Evolutionary conservation across 176 grass and related monocot genomes (phyloP).

Genomic region (Musa schizocarpa): DNA sequence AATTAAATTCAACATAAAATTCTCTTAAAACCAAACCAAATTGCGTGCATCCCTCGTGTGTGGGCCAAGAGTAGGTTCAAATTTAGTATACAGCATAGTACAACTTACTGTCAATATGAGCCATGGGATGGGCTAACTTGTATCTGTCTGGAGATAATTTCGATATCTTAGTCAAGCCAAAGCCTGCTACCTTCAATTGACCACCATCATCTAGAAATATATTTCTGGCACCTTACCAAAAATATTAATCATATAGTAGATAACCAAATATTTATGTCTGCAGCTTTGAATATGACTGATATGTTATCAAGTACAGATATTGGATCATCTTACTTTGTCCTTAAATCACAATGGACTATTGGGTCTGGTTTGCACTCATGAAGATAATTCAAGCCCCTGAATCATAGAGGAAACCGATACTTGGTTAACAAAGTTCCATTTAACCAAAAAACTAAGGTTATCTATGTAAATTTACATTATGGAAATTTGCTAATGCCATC

Average conservation of each 20-base stretch:
- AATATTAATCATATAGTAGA: conserved; percentile 37
- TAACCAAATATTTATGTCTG: not conserved
- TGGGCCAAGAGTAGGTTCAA: not conserved
- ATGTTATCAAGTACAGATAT: not conserved
- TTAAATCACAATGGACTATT: conserved; percentile 75
- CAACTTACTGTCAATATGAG: conserved; percentile 52
- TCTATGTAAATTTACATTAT: not conserved
- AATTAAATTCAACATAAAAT: not conserved
- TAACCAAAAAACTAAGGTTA: not conserved
- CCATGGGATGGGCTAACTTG: conserved; percentile 42
- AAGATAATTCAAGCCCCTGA: conserved; percentile 91
- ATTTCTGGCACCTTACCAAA: conserved; percentile 95
- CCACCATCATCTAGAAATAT: conserved; percentile 78
- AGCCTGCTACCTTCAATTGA: conserved; percentile 73
- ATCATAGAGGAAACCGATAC: conserved; percentile 17
- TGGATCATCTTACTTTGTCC: conserved; percentile 72
- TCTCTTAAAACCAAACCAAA: not conserved
- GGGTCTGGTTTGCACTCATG: conserved; percentile 88
- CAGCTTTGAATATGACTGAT: not conserved
- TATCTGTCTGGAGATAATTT: conserved; percentile 51
- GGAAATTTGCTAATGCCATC: not conserved
- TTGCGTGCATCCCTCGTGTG: no score
- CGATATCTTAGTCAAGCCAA: conserved; percentile 61
- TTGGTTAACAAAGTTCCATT: not conserved
- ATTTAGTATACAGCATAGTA: conserved; percentile 7